phyloP scores from a whole-genome alignment of 2,329 filamentous ascomycete genomes.

The Capronia americana region DNA sequence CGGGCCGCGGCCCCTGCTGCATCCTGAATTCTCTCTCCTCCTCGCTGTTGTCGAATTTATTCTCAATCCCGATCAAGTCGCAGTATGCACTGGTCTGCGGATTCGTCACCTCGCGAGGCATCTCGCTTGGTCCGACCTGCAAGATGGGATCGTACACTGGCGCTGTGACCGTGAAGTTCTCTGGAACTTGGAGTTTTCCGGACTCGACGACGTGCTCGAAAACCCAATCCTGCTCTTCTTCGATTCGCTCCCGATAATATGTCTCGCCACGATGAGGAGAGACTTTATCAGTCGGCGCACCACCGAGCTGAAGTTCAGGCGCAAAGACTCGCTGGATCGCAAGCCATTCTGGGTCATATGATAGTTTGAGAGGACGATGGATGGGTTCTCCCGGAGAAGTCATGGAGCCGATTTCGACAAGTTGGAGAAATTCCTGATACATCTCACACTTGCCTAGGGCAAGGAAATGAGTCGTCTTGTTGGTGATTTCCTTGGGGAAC shows the following conservation, averaged over 20 bases:
- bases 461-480: conserved; percentile 81
- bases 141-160: conserved; percentile 68
- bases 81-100: conserved; percentile 86
- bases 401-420: conserved; percentile 67
- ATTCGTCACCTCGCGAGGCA: conserved; percentile 82
- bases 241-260: conserved; percentile 71
- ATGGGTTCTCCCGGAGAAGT: conserved; percentile 43
- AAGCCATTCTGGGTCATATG: conserved; percentile 94
- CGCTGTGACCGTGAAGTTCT: conserved; percentile 79
- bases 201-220: conserved; percentile 72
- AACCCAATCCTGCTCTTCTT: conserved; percentile 77
- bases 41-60: conserved; percentile 75
- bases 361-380: conserved; percentile 63
- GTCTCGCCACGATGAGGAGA: conserved; percentile 71
- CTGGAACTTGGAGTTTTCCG: conserved; percentile 71
- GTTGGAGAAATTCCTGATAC: conserved; percentile 79
- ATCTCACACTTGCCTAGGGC: conserved; percentile 91
- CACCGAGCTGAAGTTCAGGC: conserved; percentile 68
- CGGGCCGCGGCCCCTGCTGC: conserved; percentile 62
- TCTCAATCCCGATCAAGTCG: conserved; percentile 74
- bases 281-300: conserved; percentile 60
- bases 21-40: conserved; percentile 70
- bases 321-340: conserved; percentile 88
- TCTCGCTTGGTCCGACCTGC: conserved; percentile 64
- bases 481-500: conserved; percentile 74